Conservation (phyloP, 768 basidiomycete species). For the Pluteus cervinus region DNA sequence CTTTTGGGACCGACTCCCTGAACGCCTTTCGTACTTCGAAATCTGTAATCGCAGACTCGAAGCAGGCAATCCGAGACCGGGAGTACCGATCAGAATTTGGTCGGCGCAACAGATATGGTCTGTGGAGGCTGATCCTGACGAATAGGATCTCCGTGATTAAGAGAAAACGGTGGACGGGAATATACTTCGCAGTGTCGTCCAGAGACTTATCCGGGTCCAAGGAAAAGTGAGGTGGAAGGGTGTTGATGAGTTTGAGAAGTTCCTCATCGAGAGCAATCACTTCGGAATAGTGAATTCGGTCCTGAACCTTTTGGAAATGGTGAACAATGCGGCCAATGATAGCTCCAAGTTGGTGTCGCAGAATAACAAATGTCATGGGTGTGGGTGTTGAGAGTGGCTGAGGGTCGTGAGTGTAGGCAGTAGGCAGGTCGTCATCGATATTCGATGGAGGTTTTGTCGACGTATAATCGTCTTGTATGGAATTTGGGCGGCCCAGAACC, state of each 20-base stretch:
- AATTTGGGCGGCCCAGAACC: constrained; percentile 84
- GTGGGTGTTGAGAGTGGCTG: constrained; percentile 68
- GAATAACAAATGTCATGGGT: constrained; percentile 80
- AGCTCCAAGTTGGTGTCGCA: constrained; percentile 73
- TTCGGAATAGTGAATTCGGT: constrained; percentile 76
- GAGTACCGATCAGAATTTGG: constrained; percentile 76
- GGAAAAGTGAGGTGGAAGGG: constrained; percentile 75
- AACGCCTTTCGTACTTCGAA: constrained; percentile 74
- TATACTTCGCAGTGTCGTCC: constrained; percentile 56
- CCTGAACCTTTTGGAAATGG: constrained; percentile 84
- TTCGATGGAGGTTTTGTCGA: constrained; percentile 76
- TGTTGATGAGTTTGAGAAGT: constrained; percentile 65
- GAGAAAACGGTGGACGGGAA: constrained; percentile 84
- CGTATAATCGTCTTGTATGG: constrained; percentile 86
- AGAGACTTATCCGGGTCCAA: constrained; percentile 72
- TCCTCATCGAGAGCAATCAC: constrained; percentile 81
- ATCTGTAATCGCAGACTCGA: constrained; percentile 86
- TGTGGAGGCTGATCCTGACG: constrained; percentile 76
- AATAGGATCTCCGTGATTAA: constrained; percentile 87
- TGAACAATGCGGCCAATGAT: constrained; percentile 90
- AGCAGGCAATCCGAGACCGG: constrained; percentile 80
- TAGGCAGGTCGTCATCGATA: constrained; percentile 53
- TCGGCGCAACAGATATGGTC: constrained; percentile 82
- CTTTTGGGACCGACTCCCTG: constrained; percentile 52
- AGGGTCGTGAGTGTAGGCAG: constrained; percentile 39